phyloP scores from a whole-genome alignment of 1,284 basidiomycete species.

The Thelephora terrestris region DNA sequence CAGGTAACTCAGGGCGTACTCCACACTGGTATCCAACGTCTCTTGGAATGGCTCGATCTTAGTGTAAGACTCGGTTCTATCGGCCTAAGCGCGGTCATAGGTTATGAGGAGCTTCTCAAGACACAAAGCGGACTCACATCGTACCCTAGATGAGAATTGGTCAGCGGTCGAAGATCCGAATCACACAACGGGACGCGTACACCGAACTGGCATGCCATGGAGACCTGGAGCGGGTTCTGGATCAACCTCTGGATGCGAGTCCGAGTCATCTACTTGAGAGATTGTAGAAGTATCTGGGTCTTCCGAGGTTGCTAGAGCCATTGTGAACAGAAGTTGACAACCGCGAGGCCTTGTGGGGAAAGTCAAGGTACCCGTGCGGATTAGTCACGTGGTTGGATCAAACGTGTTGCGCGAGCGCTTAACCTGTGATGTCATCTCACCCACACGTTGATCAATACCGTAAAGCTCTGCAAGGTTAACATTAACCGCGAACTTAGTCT shows the following conservation, averaged over 20 bases:
- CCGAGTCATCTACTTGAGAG: conserved; percentile 23
- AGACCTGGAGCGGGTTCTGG: conserved; percentile 19
- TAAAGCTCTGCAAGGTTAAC: not conserved
- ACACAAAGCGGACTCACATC: conserved; percentile 2
- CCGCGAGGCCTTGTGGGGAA: not conserved
- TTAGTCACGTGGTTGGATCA: not conserved
- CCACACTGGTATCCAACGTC: conserved; percentile 68
- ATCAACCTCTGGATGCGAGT: conserved; percentile 14
- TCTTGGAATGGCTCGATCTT: conserved; percentile 74
- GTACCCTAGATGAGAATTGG: not conserved
- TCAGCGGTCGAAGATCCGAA: not conserved
- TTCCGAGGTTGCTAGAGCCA: conserved; percentile 4
- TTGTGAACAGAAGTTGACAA: not conserved
- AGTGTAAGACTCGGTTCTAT: conserved; percentile 73
- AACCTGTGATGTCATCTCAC: not conserved
- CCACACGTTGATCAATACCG: not conserved
- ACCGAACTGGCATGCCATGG: conserved; percentile 18
- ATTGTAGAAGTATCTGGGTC: conserved; percentile 13
- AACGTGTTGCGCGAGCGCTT: not conserved
- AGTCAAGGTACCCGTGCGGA: not conserved
- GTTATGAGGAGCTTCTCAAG: conserved; percentile 4
- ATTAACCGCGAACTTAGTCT: not conserved
- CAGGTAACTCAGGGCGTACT: conserved; percentile 36
- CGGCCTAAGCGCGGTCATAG: conserved; percentile 38
- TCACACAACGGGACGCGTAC: not conserved